phyloP scores from a whole-genome alignment of 2,329 filamentous ascomycete species.

The Fusarium sp. region DNA sequence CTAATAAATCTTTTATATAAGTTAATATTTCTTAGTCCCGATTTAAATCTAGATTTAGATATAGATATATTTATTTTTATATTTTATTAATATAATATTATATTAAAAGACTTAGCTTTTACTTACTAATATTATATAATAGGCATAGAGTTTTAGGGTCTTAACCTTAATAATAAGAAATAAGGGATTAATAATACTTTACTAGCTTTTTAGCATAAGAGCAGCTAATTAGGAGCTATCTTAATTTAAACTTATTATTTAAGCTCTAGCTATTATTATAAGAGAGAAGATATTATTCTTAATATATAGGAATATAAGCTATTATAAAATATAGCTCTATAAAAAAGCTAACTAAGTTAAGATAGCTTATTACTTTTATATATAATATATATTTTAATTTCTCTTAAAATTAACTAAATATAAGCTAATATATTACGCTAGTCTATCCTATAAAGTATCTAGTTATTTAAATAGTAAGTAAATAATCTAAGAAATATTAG shows the following conservation, averaged over 20 bases:
- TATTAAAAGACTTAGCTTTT: background rate
- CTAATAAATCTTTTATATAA: background rate
- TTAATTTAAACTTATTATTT: background rate
- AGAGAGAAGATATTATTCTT: background rate
- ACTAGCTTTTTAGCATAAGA: background rate
- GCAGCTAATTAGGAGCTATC: background rate
- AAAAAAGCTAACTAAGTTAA: background rate
- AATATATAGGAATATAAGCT: background rate
- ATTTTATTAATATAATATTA: background rate
- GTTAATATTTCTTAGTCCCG: background rate
- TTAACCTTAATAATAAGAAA: background rate
- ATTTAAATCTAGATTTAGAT: background rate
- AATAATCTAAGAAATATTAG: background rate
- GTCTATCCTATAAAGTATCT: background rate
- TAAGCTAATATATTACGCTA: background rate
- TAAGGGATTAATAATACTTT: background rate
- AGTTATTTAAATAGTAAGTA: background rate
- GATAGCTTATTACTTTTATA: background rate
- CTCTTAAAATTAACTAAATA: background rate
- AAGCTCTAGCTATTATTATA: background rate
- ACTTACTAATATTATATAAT: background rate
- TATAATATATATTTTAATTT: background rate
- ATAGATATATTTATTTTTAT: background rate
- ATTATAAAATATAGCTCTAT: background rate
- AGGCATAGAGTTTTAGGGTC: background rate